These are phyloP conservation scores for Cryptosporidium felis DNA, from an alignment of 169 alveolate species.

Conservation along the genomic window DNA sequence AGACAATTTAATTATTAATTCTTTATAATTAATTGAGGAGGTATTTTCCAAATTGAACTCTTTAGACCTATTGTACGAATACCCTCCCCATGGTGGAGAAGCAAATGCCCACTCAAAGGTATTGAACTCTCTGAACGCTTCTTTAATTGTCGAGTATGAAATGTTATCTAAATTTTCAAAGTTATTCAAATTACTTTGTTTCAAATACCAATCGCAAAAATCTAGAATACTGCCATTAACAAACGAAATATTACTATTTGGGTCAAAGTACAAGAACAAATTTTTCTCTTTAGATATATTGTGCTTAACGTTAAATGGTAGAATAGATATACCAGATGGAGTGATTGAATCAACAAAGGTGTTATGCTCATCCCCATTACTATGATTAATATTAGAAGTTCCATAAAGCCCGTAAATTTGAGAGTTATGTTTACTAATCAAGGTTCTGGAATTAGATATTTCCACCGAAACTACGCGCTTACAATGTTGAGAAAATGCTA, in stretches of 20 bases:
- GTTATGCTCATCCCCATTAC: neutral
- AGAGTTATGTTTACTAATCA: slow-evolving; percentile 65
- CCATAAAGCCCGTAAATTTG: slow-evolving; percentile 55
- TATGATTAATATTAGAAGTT: too few species aligned
- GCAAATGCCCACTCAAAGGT: slow-evolving; percentile 66
- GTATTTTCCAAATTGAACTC: slow-evolving; percentile 11
- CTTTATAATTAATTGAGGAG: slow-evolving; percentile 16
- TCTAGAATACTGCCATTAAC: slow-evolving; percentile 49
- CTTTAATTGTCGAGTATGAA: neutral
- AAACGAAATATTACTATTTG: slow-evolving; percentile 41
- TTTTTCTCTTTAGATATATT: neutral
- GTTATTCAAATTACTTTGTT: neutral
- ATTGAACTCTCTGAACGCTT: neutral
- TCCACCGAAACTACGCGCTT: slow-evolving; percentile 73
- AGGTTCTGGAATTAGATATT: slow-evolving; percentile 5
- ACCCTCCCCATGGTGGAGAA: slow-evolving; percentile 71
- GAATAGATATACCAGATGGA: slow-evolving; percentile 18
- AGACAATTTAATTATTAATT: slow-evolving; percentile 26
- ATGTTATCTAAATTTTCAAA: neutral
- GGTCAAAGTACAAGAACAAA: slow-evolving; percentile 32
- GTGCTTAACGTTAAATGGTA: neutral
- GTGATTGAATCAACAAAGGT: neutral
- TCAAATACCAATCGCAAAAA: slow-evolving; percentile 44
- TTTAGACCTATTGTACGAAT: slow-evolving; percentile 12
- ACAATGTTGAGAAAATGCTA: slow-evolving; percentile 67